Base-by-base conservation (phyloP, 2,329 filamentous ascomycete genomes). In the Aspergillus persii region DNA sequence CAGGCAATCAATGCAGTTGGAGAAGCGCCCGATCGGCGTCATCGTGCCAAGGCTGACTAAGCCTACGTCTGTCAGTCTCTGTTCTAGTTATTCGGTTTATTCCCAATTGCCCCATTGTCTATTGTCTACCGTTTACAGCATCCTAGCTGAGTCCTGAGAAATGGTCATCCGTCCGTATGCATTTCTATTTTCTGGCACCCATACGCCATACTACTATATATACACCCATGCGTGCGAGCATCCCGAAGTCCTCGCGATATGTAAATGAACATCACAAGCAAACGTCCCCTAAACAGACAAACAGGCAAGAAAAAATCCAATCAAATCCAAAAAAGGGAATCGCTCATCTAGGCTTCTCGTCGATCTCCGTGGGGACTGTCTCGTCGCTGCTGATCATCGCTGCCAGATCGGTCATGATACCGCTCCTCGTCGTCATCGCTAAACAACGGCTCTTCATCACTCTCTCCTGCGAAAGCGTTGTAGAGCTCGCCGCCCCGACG, bases 381-480 rank as follows among this genome's bases (percentile, higher is more conserved):
- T 8, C 59, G 65, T 23, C 55, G 57, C 30, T 61, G 58, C n/a
- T 60, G 64, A 52, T 68, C 66, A 29, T 65, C 66, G 55, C 69
- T 69, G 30, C 57, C 62, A 39, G 63, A 46, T 31, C 66, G 68
- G 59, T 77, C 74, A 51, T 61, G 69, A 56, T 77, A 77, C 3
- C 71, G 68, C n/a, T 67, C 73, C 44, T 72, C 72, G 31, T 78
- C 79, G 3, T 73, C 74, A 44, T 76, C 77, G 63, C 78, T 81
- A 61, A 85, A 78, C 46, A 86, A 51, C 36, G 65, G 69, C 60
- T 89, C 87, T 57, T 91, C 89, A 58, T 95, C 93, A 59, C 94
- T 94, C 54, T 92, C 94, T 15, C 91, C 93, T 0, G 95, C 95
- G 81, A 99, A 99, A 4, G 95, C 95, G 80, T 99, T 95, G 74